These are phyloP conservation scores for Aspergillus hiratsukae DNA, from an alignment of 2,329 filamentous ascomycete genomes.

Conservation along the genomic window DNA sequence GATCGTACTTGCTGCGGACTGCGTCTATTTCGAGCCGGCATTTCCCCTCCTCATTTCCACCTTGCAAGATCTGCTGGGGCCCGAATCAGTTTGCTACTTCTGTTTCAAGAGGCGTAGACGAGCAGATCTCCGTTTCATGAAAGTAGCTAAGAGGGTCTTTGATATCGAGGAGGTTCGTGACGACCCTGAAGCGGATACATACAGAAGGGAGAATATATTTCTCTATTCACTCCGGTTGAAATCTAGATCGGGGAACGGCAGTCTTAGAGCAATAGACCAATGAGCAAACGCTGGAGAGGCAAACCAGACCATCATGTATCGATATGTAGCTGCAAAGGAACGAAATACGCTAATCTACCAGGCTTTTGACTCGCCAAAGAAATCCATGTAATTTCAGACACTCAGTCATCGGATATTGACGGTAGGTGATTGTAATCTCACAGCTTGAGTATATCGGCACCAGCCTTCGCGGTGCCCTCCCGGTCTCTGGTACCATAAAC, in stretches of 20 bases:
- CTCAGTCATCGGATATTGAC: not conserved
- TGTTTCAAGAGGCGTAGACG: slow-evolving; percentile 92
- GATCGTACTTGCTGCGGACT: slow-evolving; percentile 89
- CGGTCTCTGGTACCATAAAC: slow-evolving; percentile 74
- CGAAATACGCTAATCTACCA: not conserved
- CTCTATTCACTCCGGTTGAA: slow-evolving; percentile 34
- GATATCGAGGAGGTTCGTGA: slow-evolving; percentile 59
- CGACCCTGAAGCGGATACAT: slow-evolving; percentile 38
- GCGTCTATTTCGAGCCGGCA: slow-evolving; percentile 94
- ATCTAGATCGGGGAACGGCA: not conserved
- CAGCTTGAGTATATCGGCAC: slow-evolving; percentile 33
- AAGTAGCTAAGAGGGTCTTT: slow-evolving; percentile 65
- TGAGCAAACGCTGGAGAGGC: not conserved
- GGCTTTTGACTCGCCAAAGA: not conserved
- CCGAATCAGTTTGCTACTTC: slow-evolving; percentile 68
- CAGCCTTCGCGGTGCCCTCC: slow-evolving; percentile 25
- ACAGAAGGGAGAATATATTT: slow-evolving; percentile 37
- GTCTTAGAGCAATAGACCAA: slow-evolving; percentile 1
- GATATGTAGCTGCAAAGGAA: not conserved
- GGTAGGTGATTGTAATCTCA: slow-evolving; percentile 12
- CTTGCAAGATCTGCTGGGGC: slow-evolving; percentile 65
- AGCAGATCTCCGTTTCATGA: slow-evolving; percentile 72
- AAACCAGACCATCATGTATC: not conserved
- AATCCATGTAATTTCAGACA: not conserved
- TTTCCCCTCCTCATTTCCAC: slow-evolving; percentile 84